Conservation (phyloP, 129 eudicot genomes). For the Helianthus annuus region DNA sequence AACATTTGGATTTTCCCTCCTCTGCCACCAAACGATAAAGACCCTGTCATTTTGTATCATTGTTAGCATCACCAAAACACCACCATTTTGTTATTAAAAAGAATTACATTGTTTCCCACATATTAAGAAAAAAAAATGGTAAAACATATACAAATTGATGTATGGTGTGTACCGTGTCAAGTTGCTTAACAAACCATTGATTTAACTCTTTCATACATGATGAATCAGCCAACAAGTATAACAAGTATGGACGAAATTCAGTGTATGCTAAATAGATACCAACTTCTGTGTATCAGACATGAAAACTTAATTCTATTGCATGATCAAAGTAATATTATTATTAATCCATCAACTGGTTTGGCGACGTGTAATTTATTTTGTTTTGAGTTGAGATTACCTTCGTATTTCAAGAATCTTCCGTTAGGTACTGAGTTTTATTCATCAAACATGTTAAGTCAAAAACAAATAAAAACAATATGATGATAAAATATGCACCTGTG, state of each 20-base stretch:
- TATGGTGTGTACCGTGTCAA: conserved; percentile 65
- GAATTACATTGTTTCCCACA: too few species aligned
- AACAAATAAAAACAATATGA: conserved; percentile 11
- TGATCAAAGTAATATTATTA: too few species aligned
- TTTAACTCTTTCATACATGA: conserved; percentile 83
- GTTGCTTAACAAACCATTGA: conserved; percentile 94
- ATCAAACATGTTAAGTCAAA: not conserved
- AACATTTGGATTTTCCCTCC: conserved; percentile 94
- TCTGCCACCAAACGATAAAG: conserved; percentile 92
- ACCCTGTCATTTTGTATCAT: conserved; percentile 46
- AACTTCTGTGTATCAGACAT: too few species aligned
- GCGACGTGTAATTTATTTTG: not conserved
- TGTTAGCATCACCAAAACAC: conserved; percentile 10
- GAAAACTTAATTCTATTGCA: too few species aligned
- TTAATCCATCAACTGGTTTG: too few species aligned
- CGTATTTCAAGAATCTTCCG: not conserved
- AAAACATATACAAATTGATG: conserved; percentile 6
- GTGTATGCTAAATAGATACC: too few species aligned
- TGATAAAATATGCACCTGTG: conserved; percentile 45
- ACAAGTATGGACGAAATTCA: too few species aligned
- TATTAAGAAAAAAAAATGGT: too few species aligned
- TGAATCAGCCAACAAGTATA: too few species aligned
- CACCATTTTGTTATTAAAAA: conserved; percentile 14
- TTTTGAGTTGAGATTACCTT: not conserved
- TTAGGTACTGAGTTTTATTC: not conserved